Evolutionary conservation across 2,329 filamentous ascomycete species (phyloP), one percentile per base, ranked within the genome.

Genomic region (Colletotrichum tropicale): DNA sequence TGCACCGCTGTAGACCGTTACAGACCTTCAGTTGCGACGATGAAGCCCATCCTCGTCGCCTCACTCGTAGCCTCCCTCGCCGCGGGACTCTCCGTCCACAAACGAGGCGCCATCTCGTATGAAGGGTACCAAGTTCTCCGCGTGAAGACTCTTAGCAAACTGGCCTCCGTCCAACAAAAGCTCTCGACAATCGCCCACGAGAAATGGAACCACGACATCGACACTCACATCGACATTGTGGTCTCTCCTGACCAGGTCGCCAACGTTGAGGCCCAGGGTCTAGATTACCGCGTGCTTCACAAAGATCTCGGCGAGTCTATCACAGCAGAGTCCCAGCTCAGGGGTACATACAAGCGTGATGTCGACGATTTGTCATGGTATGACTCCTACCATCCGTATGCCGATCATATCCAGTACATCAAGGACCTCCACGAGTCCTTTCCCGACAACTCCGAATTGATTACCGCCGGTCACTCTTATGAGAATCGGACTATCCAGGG

Each of bases 401-500:
- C 84, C n/a, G 87, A 90, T 64, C 89, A 90, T 78, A 77, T 87
- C 15, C 78, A 84, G 60, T 90, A 86, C 78, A 84, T 89, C 70
- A 78, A 82, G 5, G 83, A 87, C 66, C 80, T 90, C 12, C 85
- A 86, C 18, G 77, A 81, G 10, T 77, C 81, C 7, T 87, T 88
- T 72, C 84, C 88, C 5, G 80, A 81, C 10, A 88, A 89, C 76
- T 87, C 89, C 1, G 84, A 89, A 79, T 80, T 89, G 8, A 82
- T 89, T 8, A 85, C 83, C 3, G 82, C 86, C 6, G 89, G 89
- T 1, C 83, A 81, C 18, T 89, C 88, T 1, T 84, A 84, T 55
- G 81, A 88, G 78, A 87, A 87, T 12, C 82, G 87, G 32, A 80
- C 83, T 71, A 94, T 95, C 65, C 89, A 90, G 18, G 94, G 92